These are phyloP conservation scores for Graphilbum fragrans DNA, from an alignment of 2,329 filamentous ascomycete species.

Conservation along the genomic window DNA sequence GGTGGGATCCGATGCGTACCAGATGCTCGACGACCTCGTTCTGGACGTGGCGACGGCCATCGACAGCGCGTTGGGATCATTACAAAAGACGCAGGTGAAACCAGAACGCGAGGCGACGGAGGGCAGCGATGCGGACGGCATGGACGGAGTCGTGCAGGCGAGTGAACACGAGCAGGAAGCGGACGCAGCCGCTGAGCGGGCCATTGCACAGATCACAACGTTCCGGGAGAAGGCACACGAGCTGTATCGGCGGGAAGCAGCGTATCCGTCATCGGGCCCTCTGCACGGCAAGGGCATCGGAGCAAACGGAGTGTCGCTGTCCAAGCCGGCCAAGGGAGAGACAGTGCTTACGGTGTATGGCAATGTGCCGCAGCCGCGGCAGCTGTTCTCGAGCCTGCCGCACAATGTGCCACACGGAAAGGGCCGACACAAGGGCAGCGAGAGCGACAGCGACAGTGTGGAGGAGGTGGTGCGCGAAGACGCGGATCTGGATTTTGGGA, in stretches of 20 bases:
- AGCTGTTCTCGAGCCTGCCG: conserved; percentile 79
- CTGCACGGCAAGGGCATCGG: conserved; percentile 1
- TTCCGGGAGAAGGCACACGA: conserved; percentile 53
- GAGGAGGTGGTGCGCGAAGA: conserved; percentile 35
- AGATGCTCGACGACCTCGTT: conserved; percentile 53
- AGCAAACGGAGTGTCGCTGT: not conserved
- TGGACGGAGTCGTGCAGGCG: not conserved
- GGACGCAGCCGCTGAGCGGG: conserved; percentile 14
- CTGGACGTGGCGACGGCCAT: conserved; percentile 32
- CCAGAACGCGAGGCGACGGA: not conserved
- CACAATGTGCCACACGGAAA: conserved; percentile 7
- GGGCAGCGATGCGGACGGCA: not conserved
- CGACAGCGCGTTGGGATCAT: conserved; percentile 28
- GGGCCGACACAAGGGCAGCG: conserved; percentile 9
- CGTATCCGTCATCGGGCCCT: conserved; percentile 30
- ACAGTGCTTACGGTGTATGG: conserved; percentile 64
- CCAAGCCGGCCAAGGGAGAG: conserved; percentile 17
- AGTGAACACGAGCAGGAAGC: not conserved
- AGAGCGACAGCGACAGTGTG: conserved; percentile 27
- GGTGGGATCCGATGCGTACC: conserved; percentile 37
- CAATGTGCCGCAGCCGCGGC: conserved; percentile 59
- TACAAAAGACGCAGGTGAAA: conserved; percentile 23
- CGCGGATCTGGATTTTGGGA: conserved; percentile 13
- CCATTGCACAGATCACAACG: conserved; percentile 31
- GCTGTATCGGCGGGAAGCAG: conserved; percentile 48